Base-by-base conservation (phyloP, 1,284 basidiomycete genomes). In the Paramarasmius palmivorus region DNA sequence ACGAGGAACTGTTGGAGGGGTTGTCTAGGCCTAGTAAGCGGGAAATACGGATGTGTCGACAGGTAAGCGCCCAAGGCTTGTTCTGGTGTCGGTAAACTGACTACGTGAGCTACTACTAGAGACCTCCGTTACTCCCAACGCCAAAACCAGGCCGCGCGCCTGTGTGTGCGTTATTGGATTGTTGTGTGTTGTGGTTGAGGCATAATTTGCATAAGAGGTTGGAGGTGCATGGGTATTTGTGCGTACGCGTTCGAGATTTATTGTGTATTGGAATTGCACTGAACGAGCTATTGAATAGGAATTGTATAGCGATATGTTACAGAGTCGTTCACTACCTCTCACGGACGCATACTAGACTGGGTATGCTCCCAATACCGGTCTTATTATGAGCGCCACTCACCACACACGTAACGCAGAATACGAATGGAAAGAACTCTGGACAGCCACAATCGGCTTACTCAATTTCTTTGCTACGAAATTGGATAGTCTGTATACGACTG, bases 181-280 rank as follows among this genome's bases (percentile, higher is more conserved):
- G 81, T 53, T 84, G 81, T 61, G 73, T 84, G 7, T 68, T 88
- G n/a, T 88, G 83, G 82, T 63, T 86, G 23, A 77, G 83, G 19
- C 85, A 88, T 60, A 86, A 86, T 61, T 65, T 88, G 36, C 83
- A 86, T 52, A 84, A 77, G 60, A 75, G 73, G 20, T 66, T 88
- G 5, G 82, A 87, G 53, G 73, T 77, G 0, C 69, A 74, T 23
- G 76, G 77, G 3, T 86, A 85, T 58, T 65, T 73, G 85, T 84
- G 60, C 46, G 80, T 67, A 7, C 20, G 15, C 35, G 2, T n/a
- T n/a, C n/a, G n/a, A n/a, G n/a, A n/a, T n/a, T n/a, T n/a, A n/a
- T n/a, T n/a, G n/a, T n/a, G n/a, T n/a, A n/a, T n/a, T n/a, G n/a
- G n/a, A n/a, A n/a, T n/a, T n/a, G n/a, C n/a, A n/a, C n/a, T n/a